Base-by-base conservation (phyloP, 164 flowering plant genomes). In the Annona squamosa region DNA sequence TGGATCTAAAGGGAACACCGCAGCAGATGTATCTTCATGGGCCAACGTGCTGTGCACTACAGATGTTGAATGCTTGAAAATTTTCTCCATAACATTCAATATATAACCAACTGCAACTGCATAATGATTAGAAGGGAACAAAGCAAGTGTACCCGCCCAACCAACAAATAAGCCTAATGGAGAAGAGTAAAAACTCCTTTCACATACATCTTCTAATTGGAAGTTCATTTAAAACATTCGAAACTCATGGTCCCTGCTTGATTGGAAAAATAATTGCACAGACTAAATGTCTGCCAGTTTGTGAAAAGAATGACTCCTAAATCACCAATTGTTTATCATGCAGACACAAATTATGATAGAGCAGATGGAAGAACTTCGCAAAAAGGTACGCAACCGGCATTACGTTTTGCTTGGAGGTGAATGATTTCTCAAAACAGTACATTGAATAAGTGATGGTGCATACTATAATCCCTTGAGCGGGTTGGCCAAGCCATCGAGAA, bases 291-390 rank as follows among this genome's bases (percentile, higher is more conserved):
- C 59, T 52, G 13, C 59, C 59, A 52, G 59, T 52, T 52, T 52
- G 59, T 52, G 59, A 52, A 5, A 52, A 52, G 13, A 52, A 7
- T 52, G 9, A 26, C 13, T 52, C 59, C 13, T 52, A 6, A 52
- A 52, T 3, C 9, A 52, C 59, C 59, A 52, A 52, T 52, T 52
- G 9, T 52, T 52, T 3, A 1, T n/a, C 45, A 57, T 77, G 78
- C 87, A 94, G 98, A 85, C 88, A 5, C 90, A 92, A 74, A 75
- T 94, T 61, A 83, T 94, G 90, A 79, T 82, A 41, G 98, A 94
- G 74, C 88, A 91, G 82, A 84, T 94, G 95, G 95, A 91, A 71
- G 91, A 88, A 12, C 91, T 94, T 13, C 87, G 97, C 48, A 83
- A 82, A 73, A 90, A 89, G 94, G 98, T 89, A 82, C 12, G 48